Evolutionary conservation across 1,139 yeast species (phyloP), one percentile per base, ranked within the genome.

Genomic region (Kurtzmaniella natalensis): DNA sequence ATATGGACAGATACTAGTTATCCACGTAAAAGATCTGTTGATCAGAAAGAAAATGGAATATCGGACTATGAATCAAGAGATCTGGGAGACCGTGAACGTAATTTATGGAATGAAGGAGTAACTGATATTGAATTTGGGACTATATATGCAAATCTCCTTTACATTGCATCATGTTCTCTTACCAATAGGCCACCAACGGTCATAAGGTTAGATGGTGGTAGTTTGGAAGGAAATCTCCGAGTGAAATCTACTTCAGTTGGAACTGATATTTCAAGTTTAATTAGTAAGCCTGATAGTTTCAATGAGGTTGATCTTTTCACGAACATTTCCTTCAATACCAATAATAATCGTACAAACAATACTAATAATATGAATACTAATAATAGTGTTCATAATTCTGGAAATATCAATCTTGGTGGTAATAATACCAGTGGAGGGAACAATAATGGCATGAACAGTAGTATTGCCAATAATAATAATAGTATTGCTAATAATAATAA

Each of bases 21-120:
- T 20, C 37, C 44, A 18, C 36, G 47, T 7, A 43, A 43, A 28
- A 26, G 27, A 24, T 28, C 35, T 5, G 28, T 34, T 9, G 36
- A 35, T 18, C 21, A 13, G 26, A 34, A 42, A 18, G 27, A 29
- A 5, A 6, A 8, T 19, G 35, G 28, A 17, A 32, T 28, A 3
- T 39, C 34, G 5, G 34, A 34, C 13, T n/a, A 15, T 10, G 25
- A 15, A n/a, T 18, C 22, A 3, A 29, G 22, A 11, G 23, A 22
- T 21, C 11, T 14, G 33, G 54, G 28, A 43, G 50, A 30, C 17
- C 53, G 53, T 37, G 70, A 66, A 23, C 46, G 60, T 28, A 64
- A 64, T 66, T 62, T 82, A 51, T 92, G 85, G 39, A 77, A 82
- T 42, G 96, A 89, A 51, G 96, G 96, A 1, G 83, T 88, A 30